These are phyloP conservation scores for Xerophyta viscosa DNA, from an alignment of 106 monocot species.

Conservation along the genomic window DNA sequence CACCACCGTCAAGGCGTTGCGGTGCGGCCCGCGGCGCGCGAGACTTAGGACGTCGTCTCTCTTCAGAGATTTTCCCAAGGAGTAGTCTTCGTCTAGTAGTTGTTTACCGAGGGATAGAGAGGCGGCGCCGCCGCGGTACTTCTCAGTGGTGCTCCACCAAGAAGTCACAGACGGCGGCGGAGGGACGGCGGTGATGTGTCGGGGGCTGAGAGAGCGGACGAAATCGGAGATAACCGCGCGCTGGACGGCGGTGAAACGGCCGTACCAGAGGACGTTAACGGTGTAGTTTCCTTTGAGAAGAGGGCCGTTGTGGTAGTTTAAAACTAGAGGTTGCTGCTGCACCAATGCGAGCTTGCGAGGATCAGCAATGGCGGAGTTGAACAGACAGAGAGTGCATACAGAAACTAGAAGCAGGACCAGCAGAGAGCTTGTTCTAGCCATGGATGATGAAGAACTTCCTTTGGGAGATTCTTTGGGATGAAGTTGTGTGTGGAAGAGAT, in stretches of 20 bases:
- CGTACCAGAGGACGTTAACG: slow-evolving; percentile 63
- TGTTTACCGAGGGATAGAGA: slow-evolving; percentile 2
- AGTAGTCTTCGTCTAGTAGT: background rate
- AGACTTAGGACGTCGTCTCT: slow-evolving; percentile 1
- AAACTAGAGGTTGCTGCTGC: slow-evolving; percentile 26
- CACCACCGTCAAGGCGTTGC: background rate
- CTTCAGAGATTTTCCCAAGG: slow-evolving; percentile 3
- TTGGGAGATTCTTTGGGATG: no score
- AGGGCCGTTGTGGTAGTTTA: slow-evolving; percentile 52
- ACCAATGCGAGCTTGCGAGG: slow-evolving; percentile 32
- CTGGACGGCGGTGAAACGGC: slow-evolving; percentile 47
- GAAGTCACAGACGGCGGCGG: slow-evolving; percentile 30
- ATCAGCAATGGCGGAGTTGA: slow-evolving; percentile 6
- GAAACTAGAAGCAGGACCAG: background rate
- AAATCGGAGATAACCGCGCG: slow-evolving; percentile 51
- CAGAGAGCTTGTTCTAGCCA: no score
- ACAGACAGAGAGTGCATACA: slow-evolving; percentile 1
- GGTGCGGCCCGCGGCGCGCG: background rate
- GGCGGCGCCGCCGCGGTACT: slow-evolving; percentile 23
- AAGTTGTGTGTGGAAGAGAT: no score
- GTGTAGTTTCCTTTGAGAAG: slow-evolving; percentile 53
- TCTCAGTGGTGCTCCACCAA: slow-evolving; percentile 55
- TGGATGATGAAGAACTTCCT: no score
- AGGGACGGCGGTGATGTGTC: background rate
- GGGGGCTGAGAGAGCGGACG: slow-evolving; percentile 35